Evolutionary conservation across 306 rosid species (phyloP), one percentile per base, ranked within the genome.

Genomic region (Clitoria ternatea): DNA sequence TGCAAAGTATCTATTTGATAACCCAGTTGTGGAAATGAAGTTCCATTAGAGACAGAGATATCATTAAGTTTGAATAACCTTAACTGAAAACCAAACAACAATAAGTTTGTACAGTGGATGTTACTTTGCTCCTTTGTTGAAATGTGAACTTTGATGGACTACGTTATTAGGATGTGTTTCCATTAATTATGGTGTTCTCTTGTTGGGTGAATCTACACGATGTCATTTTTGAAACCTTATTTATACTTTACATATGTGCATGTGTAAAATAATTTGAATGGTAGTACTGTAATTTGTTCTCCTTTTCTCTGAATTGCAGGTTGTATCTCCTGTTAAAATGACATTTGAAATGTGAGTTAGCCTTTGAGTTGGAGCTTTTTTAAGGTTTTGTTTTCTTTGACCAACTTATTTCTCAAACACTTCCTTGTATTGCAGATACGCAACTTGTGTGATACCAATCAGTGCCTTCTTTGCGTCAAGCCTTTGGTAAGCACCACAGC

Each of bases 381-480:
- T 66, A 1, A 59, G 62, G 11, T 27, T 73, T 42, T 3, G 35
- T 27, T 57, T 66, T 26, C 17, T 67, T 66, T 62, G 36, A 15
- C 23, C 12, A 15, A 42, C 67, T 43, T 33, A 2, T 75, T 62
- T 71, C 14, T 70, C 6, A 65, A 48, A 35, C 15, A 44, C 56
- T 61, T 33, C 55, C 33, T 68, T 57, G 13, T 24, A 19, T 82
- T 75, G 60, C 96, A 93, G 98, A 86, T 93, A 93, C 74, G 96
- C 88, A 77, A 90, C 96, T 1, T 85, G 98, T 83, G 98, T 93
- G 59, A 67, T 93, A 72, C 98, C 97, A 4, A 93, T 90, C 37
- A 90, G 98, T 73, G 98, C 94, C 18, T 93, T 90, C 88, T 90
- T 93, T 64, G 98, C 98, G 17, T 90, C 97, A 66, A 93, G 98